phyloP scores from a whole-genome alignment of 306 rosid species.

The Parietaria judaica region DNA sequence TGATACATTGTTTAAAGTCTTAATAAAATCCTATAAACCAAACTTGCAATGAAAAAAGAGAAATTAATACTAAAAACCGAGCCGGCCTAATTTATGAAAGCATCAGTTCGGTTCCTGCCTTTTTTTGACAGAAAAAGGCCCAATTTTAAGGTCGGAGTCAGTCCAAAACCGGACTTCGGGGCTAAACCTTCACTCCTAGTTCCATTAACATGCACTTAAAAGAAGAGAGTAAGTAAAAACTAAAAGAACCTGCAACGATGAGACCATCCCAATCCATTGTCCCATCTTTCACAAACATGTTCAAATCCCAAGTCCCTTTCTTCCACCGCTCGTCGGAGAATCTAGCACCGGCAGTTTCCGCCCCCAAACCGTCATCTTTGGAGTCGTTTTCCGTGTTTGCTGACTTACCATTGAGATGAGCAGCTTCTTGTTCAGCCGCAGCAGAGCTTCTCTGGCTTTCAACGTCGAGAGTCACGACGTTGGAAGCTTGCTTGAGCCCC shows the following conservation, averaged over 20 bases:
- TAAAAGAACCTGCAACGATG: slow-evolving; percentile 26
- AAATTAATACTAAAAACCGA: too few species aligned
- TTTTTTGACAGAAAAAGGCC: too few species aligned
- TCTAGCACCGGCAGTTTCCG: background rate
- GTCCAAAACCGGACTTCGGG: too few species aligned
- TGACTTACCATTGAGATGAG: background rate
- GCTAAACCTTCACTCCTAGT: too few species aligned
- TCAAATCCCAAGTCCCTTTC: slow-evolving; percentile 43
- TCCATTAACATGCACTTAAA: too few species aligned
- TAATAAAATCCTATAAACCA: too few species aligned
- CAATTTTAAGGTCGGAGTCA: too few species aligned
- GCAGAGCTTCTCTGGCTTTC: slow-evolving; percentile 10
- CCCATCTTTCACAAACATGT: slow-evolving; percentile 32
- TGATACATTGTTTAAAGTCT: too few species aligned
- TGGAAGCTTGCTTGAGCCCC: slow-evolving; percentile 16
- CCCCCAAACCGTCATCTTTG: background rate
- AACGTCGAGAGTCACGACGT: slow-evolving; percentile 10
- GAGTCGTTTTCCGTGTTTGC: slow-evolving; percentile 6
- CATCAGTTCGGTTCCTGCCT: too few species aligned
- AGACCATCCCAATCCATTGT: slow-evolving; percentile 37
- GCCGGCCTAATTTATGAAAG: too few species aligned
- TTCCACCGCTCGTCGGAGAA: slow-evolving; percentile 35
- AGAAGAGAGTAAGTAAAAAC: background rate
- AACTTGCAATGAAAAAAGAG: background rate
- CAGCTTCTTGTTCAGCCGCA: background rate